A percentile compares a stretch with the other conserved stretches of the same genome.
Conservation (phyloP, 2,329 filamentous ascomycete genomes). For the Verticillium nonalfalfae region DNA sequence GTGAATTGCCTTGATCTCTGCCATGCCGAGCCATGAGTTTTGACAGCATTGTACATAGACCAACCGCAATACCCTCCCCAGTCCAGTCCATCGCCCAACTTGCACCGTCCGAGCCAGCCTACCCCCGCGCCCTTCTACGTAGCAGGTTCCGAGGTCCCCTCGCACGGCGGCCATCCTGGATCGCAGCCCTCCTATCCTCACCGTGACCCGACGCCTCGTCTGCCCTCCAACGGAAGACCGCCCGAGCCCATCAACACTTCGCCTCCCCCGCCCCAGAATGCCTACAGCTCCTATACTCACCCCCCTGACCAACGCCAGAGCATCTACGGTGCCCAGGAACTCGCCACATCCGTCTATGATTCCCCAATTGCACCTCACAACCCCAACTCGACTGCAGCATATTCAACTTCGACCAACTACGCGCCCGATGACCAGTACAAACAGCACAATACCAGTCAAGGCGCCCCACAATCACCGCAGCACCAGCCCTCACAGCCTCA, state of each 20-base stretch:
- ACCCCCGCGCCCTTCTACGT: slow-evolving; percentile 60
- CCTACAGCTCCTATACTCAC: slow-evolving; percentile 43
- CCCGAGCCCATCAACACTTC: slow-evolving; percentile 45
- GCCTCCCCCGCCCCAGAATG: slow-evolving; percentile 40
- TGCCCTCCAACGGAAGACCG: slow-evolving; percentile 39
- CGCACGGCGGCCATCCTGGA: slow-evolving; percentile 23
- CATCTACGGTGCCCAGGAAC: slow-evolving; percentile 68
- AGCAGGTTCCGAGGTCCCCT: slow-evolving; percentile 48
- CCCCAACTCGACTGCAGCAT: slow-evolving; percentile 34
- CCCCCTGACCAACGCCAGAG: slow-evolving; percentile 51
- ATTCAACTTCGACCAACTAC: slow-evolving; percentile 36
- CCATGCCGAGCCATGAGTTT: slow-evolving; percentile 2
- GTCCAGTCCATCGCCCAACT: slow-evolving; percentile 45
- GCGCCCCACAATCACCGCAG: slow-evolving; percentile 17
- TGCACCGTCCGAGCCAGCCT: slow-evolving; percentile 44
- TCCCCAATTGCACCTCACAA: slow-evolving; percentile 57
- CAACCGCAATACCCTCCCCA: slow-evolving; percentile 37
- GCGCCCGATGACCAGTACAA: slow-evolving; percentile 43
- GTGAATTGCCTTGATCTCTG: slow-evolving; percentile 22
- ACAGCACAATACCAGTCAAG: slow-evolving; percentile 18
- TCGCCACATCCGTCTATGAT: slow-evolving; percentile 72
- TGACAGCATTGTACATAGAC: slow-evolving; percentile 25
- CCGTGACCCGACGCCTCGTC: slow-evolving; percentile 42
- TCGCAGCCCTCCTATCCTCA: slow-evolving; percentile 44
- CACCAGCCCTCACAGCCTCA: slow-evolving; percentile 23